Conservation (phyloP, 176 grass and related monocot genomes). For the Musa acuminata region DNA sequence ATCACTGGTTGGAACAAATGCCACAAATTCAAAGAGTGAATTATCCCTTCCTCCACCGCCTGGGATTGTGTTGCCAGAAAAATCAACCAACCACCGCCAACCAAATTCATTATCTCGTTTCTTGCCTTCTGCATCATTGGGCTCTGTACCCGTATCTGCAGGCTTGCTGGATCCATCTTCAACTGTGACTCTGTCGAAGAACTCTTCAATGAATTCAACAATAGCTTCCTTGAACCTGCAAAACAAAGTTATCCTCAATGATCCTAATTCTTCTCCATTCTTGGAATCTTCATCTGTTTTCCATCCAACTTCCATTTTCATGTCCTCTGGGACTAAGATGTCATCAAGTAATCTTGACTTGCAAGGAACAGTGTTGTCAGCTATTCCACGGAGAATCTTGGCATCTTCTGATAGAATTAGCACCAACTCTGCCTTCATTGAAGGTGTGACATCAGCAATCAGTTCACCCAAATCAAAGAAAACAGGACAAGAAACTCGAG, state of each 20-base stretch:
- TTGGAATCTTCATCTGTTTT: slow-evolving; percentile 35
- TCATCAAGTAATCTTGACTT: slow-evolving; percentile 29
- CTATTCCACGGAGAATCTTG: not conserved
- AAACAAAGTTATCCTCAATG: slow-evolving; percentile 55
- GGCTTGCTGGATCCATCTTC: slow-evolving; percentile 54
- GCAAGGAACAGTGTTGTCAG: slow-evolving; percentile 23
- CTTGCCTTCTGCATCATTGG: slow-evolving; percentile 45
- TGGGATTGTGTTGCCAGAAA: slow-evolving; percentile 44
- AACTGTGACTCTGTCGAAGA: slow-evolving; percentile 36
- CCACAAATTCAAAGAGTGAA: slow-evolving; percentile 59
- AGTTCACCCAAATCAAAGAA: slow-evolving; percentile 91
- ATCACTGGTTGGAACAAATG: slow-evolving; percentile 27
- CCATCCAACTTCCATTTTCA: slow-evolving; percentile 33
- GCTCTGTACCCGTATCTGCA: slow-evolving; percentile 37
- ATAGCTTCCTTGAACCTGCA: slow-evolving; percentile 52
- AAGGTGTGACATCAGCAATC: slow-evolving; percentile 61
- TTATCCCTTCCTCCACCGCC: slow-evolving; percentile 24
- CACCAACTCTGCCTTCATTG: slow-evolving; percentile 71
- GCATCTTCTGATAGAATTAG: slow-evolving; percentile 52
- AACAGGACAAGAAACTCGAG: slow-evolving; percentile 80
- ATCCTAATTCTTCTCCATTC: slow-evolving; percentile 32
- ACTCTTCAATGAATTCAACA: slow-evolving; percentile 39
- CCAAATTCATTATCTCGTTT: slow-evolving; percentile 42
- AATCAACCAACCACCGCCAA: slow-evolving; percentile 37
- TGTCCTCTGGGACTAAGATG: slow-evolving; percentile 34